Evolutionary conservation across 176 grass and related monocot species (phyloP), one percentile per base, ranked within the genome.

Genomic region (Typha latifolia): DNA sequence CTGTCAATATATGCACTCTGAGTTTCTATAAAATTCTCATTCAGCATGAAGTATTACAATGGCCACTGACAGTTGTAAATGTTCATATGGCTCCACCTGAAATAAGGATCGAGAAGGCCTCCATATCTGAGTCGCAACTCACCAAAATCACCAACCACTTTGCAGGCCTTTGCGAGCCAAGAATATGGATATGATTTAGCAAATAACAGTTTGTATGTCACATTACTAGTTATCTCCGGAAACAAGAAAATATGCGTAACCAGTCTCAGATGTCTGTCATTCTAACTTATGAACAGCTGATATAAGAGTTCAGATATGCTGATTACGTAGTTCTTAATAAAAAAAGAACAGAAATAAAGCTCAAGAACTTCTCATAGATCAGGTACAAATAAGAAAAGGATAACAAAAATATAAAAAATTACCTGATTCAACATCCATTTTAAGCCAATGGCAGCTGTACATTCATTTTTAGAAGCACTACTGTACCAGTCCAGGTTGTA

Each of bases 401-500:
- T 21, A 56, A 5, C 4, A 59, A 59, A 22, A 59, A 2, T 59
- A 23, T 61, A 26, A 49, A 49, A 4, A 29, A 34, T 77, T 83
- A 99, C 95, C 89, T 99, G 95, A 90, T 94, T 99, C 64, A 99
- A 86, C 95, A 94, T 99, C 95, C 95, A 99, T 59, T 94, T 99
- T 62, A 99, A 70, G 24, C 95, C 95, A 59, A 93, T 64, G 37
- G 89, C 95, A 51, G 81, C 76, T 0, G 86, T 90, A 62, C 95
- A 99, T 72, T 99, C 95, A 77, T 99, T 99, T 74, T 94, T 94
- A 64, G 89, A 78, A 74, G 95, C 80, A 79, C 95, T 94, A 69
- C 89, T 94, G n/a, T 85, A 82, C 95, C 95, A 99, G 67, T 94
- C 95, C 3, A 99, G 65, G 81, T 90, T 99, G 73, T 93, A 94